phyloP scores from a whole-genome alignment of 805 yeast species.

The Sungouiella thailandica region DNA sequence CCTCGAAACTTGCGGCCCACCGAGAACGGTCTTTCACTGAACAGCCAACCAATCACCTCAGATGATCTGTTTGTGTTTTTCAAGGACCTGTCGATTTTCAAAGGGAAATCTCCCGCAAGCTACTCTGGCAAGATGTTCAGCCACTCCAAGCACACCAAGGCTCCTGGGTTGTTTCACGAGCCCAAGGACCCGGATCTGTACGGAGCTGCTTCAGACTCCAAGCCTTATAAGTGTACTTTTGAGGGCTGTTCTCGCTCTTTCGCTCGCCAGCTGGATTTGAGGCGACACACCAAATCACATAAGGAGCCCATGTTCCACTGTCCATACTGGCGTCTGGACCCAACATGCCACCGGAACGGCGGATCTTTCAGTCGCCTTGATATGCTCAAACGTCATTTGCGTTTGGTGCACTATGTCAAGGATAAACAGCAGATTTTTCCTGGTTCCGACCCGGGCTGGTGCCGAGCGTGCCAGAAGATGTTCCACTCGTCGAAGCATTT shows the following conservation, averaged over 20 bases:
- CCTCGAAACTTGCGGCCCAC: no score
- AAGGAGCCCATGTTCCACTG: constrained; percentile 62
- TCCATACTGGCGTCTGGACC: constrained; percentile 66
- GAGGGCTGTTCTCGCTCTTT: constrained; percentile 64
- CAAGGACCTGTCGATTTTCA: constrained; percentile 3
- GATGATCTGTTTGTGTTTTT: constrained; percentile 3
- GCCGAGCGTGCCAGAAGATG: constrained; percentile 57
- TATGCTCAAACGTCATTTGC: constrained; percentile 67
- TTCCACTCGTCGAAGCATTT: constrained; percentile 53
- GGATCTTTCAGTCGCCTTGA: constrained; percentile 73
- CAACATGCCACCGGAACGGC: constrained; percentile 70
- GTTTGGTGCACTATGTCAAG: constrained; percentile 62
- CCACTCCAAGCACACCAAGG: not conserved
- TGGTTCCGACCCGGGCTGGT: constrained; percentile 55
- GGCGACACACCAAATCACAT: constrained; percentile 66
- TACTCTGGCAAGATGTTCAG: constrained; percentile 1
- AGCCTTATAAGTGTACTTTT: constrained; percentile 38
- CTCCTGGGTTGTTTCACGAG: no score
- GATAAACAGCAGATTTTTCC: constrained; percentile 30
- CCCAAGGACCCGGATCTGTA: no score
- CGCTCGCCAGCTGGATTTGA: constrained; percentile 61
- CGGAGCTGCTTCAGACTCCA: constrained; percentile 3
- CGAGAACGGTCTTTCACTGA: no score
- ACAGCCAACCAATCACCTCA: no score
- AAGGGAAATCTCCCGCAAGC: constrained; percentile 1